Conservation (phyloP, 176 grass and related monocot genomes). For the Rhipidocladum racemiflorum region DNA sequence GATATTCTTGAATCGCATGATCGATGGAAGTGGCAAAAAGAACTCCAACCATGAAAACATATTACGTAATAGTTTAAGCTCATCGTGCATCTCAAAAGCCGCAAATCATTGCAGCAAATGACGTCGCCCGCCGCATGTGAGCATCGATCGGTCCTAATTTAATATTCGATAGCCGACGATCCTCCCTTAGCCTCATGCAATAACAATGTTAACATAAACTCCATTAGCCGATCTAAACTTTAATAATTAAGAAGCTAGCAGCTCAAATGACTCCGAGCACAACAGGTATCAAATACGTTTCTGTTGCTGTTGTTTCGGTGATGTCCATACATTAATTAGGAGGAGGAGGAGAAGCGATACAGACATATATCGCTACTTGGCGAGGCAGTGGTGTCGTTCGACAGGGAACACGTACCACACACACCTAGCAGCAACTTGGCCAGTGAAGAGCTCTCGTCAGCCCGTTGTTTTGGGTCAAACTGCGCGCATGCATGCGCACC, state of each 20-base stretch:
- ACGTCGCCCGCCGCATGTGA: slow-evolving; percentile 19
- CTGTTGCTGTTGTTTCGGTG: background rate
- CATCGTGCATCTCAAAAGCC: slow-evolving; percentile 13
- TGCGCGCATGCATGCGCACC: slow-evolving; percentile 23
- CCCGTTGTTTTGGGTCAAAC: background rate
- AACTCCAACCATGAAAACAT: slow-evolving; percentile 18
- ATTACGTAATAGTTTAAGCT: background rate
- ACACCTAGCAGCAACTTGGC: background rate
- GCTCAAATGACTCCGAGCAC: slow-evolving; percentile 12
- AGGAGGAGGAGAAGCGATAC: no score
- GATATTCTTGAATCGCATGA: slow-evolving; percentile 7
- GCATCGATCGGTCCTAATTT: slow-evolving; percentile 16
- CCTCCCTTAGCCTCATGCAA: slow-evolving; percentile 26
- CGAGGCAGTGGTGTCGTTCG: background rate
- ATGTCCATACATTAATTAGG: background rate
- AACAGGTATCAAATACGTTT: background rate
- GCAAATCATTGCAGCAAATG: slow-evolving; percentile 39
- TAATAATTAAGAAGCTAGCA: background rate
- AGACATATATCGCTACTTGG: no score
- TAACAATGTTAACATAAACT: slow-evolving; percentile 50
- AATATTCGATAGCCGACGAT: slow-evolving; percentile 14
- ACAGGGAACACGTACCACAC: slow-evolving; percentile 22
- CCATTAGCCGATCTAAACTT: background rate
- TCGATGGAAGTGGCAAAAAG: background rate
- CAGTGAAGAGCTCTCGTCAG: background rate